These are phyloP conservation scores for Saitozyma podzolica DNA, from an alignment of 768 basidiomycete genomes.

Conservation along the genomic window DNA sequence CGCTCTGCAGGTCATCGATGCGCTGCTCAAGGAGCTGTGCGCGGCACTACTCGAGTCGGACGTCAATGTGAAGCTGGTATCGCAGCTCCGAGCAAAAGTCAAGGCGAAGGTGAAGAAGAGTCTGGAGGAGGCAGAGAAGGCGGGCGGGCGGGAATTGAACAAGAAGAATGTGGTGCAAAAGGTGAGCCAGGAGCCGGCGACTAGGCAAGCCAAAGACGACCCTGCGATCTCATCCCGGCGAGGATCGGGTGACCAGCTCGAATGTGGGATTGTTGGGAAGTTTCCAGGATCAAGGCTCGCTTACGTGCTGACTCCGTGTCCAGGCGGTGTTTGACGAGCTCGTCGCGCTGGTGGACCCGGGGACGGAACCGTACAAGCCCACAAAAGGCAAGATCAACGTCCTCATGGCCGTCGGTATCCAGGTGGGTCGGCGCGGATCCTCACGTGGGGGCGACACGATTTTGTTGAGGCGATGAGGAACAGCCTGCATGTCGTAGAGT, in stretches of 20 bases:
- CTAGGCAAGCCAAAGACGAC: no score
- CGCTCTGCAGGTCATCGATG: constrained; percentile 75
- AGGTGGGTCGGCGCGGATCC: constrained; percentile 59
- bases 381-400: constrained; percentile 92
- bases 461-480: background rate
- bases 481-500: background rate
- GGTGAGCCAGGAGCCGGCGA: no score
- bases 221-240: background rate
- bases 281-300: no score
- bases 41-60: constrained; percentile 92
- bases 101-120: constrained; percentile 64
- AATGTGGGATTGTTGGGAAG: background rate
- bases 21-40: constrained; percentile 90
- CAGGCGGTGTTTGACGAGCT: constrained; percentile 97
- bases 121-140: constrained; percentile 66
- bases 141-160: constrained; percentile 70
- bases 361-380: constrained; percentile 92
- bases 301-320: background rate
- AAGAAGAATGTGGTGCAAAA: constrained; percentile 89
- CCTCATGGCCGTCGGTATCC: constrained; percentile 95
- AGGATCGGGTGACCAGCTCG: background rate
- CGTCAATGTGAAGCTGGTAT: constrained; percentile 96
- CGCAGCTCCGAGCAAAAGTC: constrained; percentile 80
- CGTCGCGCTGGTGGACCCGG: constrained; percentile 90
- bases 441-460: background rate